Percentiles rank a stretch among this genome's conserved stretches.
Conservation (phyloP, 2,329 filamentous ascomycete species). For the Colletotrichum filicis region DNA sequence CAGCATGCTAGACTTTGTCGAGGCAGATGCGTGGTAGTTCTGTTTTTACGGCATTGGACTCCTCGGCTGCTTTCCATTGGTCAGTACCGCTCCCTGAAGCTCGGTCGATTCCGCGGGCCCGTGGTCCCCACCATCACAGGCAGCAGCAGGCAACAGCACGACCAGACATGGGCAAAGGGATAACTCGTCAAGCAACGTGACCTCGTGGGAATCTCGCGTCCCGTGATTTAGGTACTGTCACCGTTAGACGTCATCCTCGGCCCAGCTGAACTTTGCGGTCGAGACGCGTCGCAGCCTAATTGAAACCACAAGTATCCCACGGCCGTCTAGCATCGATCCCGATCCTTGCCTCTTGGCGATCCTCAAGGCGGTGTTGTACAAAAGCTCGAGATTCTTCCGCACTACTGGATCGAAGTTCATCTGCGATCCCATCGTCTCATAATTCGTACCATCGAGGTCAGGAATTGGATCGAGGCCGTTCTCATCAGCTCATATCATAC, state of each 20-base stretch:
- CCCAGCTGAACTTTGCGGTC: background rate
- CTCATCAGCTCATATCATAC: background rate
- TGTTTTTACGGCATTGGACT: background rate
- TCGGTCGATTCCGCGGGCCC: background rate
- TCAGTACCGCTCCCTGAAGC: background rate
- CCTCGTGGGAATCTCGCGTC: background rate
- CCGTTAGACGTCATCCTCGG: background rate
- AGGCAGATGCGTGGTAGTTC: background rate
- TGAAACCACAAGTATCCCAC: background rate
- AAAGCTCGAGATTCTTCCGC: no score
- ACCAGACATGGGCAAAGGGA: background rate
- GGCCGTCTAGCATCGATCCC: background rate
- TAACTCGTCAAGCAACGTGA: background rate
- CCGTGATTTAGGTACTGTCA: no score
- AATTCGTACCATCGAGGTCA: background rate
- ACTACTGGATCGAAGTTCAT: background rate
- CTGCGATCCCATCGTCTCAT: background rate
- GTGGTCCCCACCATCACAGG: background rate
- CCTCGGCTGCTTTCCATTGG: background rate
- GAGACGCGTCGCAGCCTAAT: conserved; percentile 9
- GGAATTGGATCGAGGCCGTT: background rate
- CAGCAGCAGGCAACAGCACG: conserved; percentile 1
- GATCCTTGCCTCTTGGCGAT: background rate
- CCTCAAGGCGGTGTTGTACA: no score
- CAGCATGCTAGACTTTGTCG: no score